Evolutionary conservation across 2,329 filamentous ascomycete genomes (phyloP), one percentile per base, ranked within the genome.

Genomic region (Penicillium sp.): DNA sequence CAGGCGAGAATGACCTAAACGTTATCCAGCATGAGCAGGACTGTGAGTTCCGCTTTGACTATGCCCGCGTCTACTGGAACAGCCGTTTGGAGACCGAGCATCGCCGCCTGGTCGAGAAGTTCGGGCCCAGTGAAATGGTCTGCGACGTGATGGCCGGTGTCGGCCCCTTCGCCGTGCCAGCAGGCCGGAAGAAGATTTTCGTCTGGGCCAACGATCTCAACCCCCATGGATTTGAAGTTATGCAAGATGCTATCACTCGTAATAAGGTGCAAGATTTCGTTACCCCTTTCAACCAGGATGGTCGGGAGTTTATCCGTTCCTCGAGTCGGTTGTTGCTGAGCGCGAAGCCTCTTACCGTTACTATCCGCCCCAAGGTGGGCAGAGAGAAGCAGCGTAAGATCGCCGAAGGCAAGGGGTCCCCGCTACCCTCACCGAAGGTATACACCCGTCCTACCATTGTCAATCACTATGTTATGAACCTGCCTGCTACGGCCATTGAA

Each of bases 151-250:
- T 97, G 93, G 93, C 93, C 0, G 94, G 94, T 43, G 93, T 99
- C 49, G 94, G 94, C 0, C 94, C 94, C 0, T 99, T 99, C 74
- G 93, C 93, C 23, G 82, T 96, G 4, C 94, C 94, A 0, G 92
- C 93, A 0, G 94, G 91, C 17, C 96, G 90, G 79, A 93, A 89
- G 74, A 86, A 86, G 39, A 90, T 96, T 29, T 96, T 97, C 67
- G 93, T 97, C 19, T 96, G 90, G 87, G 94, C 93, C 39, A 99
- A 97, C 76, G 94, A 99, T 74, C 87, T 97, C 72, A 99, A 99
- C 72, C 93, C 93, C 0, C 90, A 96, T 68, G 93, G 91, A 67
- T 91, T 87, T 75, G 83, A 81, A 55, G 88, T 86, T 63, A 84
- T 99, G 68, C 75, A 82, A 29, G 83, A 88, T 36, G 90, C 89